A percentile compares a stretch with the other conserved stretches of the same genome.
These are phyloP conservation scores for Cutaneotrichosporon mucoides DNA, from an alignment of 1,284 basidiomycete genomes.

Conservation along the genomic window DNA sequence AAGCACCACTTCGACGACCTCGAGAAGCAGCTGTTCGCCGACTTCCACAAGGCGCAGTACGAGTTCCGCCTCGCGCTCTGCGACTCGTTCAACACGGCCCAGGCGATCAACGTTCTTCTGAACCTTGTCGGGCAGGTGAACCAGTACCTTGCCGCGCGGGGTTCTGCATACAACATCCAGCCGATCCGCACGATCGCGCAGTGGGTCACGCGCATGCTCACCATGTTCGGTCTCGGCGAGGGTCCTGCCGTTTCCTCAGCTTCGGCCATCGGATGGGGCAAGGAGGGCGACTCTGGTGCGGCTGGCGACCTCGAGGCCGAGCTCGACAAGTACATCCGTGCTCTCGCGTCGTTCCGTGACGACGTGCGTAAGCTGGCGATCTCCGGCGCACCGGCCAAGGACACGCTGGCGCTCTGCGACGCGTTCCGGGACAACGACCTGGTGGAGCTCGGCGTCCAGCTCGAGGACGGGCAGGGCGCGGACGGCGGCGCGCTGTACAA, in stretches of 20 bases:
- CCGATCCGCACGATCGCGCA: constrained; percentile 69
- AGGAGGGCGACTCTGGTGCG: constrained; percentile 32
- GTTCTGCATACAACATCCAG: constrained; percentile 57
- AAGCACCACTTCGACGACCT: constrained; percentile 54
- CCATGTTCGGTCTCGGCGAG: constrained; percentile 92
- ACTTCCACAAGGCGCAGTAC: constrained; percentile 67
- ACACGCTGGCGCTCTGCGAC: constrained; percentile 76
- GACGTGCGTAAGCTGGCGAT: constrained; percentile 80
- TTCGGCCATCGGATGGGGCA: constrained; percentile 53
- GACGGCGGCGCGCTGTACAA: constrained; percentile 95
- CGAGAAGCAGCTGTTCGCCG: constrained; percentile 63
- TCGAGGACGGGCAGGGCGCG: constrained; percentile 85
- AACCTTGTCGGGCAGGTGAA: constrained; percentile 86
- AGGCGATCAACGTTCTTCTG: constrained; percentile 70
- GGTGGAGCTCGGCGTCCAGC: constrained; percentile 85
- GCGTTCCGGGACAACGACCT: constrained; percentile 84
- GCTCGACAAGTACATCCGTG: constrained; percentile 83
- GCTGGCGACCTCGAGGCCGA: constrained; percentile 69
- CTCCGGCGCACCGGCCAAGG: constrained; percentile 57
- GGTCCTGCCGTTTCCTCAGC: constrained; percentile 50
- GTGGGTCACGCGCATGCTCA: constrained; percentile 86
- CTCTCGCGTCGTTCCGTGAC: constrained; percentile 87
- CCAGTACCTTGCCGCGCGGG: constrained; percentile 65
- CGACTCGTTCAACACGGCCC: constrained; percentile 96
- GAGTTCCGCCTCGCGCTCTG: constrained; percentile 86